Evolutionary conservation across 345 rosid species (phyloP), one percentile per base, ranked within the genome.

Genomic region (Eucalyptus sp.): DNA sequence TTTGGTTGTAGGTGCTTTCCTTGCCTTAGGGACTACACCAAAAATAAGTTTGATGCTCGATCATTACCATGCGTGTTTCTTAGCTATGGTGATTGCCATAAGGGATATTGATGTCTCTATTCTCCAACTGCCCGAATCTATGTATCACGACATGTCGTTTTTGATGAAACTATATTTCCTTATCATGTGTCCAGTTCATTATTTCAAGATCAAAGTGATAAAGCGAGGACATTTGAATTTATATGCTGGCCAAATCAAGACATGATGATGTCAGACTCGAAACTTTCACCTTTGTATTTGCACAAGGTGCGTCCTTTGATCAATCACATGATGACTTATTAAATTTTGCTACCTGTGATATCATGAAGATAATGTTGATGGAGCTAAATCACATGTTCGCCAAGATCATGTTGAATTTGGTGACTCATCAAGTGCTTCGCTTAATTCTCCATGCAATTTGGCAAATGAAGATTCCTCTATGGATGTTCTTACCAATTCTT

Each of bases 211-310:
- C 62, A 24, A 56, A 56, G 13, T 5, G 29, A 18, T 22, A 56
- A 56, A 56, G 29, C 2, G 62, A 10, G 27, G 62, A 56, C 27
- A 56, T 56, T 16, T 17, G 10, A 10, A 56, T 56, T 54, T 56
- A 24, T 56, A 56, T 1, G 4, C 6, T 24, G 62, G 13, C 62
- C 62, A 56, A 56, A 56, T 56, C 12, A 56, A 56, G 13, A 56
- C 11, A 24, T 9, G 25, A 22, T 25, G 27, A 2, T 0, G 3
- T 56, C 13, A 1, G 6, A 9, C 29, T 56, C 1, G 1, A 5
- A 24, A 56, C 27, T 56, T 56, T 56, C 29, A 56, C 62, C 27
- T 56, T 56, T 56, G 62, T 56, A 24, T 56, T 56, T 9, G 29
- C 62, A 56, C 62, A 56, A 56, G 6, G 62, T 24, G 62, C 62